phyloP scores from a whole-genome alignment of 305 asterid genomes.

The Stenogyne calaminthoides region DNA sequence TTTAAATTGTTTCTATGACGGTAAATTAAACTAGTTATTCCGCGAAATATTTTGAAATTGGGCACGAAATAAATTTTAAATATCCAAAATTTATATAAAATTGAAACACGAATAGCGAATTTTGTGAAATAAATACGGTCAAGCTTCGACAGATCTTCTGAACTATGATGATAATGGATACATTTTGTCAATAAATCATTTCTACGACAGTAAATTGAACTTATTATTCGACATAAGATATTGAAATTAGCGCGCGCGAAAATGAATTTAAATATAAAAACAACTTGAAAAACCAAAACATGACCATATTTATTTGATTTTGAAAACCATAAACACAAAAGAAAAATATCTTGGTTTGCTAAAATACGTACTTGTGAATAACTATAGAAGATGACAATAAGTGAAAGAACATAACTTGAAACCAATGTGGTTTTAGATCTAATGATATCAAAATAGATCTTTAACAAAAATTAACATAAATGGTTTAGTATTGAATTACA shows the following conservation, averaged over 20 bases:
- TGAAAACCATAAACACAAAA: neutral
- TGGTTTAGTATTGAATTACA: neutral
- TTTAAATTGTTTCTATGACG: neutral
- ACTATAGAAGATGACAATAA: neutral
- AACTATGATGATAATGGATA: no score
- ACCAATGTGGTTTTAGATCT: neutral
- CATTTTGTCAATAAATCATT: neutral
- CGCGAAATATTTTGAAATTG: neutral
- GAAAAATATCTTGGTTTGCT: neutral
- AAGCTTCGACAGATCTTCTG: neutral
- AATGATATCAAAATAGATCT: neutral
- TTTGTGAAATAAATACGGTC: neutral
- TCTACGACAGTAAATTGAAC: neutral
- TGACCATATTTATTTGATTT: neutral
- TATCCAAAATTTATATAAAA: neutral
- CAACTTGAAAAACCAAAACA: neutral
- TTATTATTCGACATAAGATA: neutral
- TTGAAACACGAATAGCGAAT: neutral
- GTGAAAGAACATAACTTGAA: neutral
- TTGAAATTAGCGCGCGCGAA: neutral
- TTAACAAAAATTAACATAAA: neutral
- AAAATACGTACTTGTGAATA: neutral
- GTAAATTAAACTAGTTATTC: neutral
- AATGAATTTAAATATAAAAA: neutral
- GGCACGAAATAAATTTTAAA: constrained; percentile 17